Percentiles rank a stretch among this genome's conserved stretches.
phyloP scores from a whole-genome alignment of 495 filamentous ascomycete genomes.

The Lichenothelia convexa region DNA sequence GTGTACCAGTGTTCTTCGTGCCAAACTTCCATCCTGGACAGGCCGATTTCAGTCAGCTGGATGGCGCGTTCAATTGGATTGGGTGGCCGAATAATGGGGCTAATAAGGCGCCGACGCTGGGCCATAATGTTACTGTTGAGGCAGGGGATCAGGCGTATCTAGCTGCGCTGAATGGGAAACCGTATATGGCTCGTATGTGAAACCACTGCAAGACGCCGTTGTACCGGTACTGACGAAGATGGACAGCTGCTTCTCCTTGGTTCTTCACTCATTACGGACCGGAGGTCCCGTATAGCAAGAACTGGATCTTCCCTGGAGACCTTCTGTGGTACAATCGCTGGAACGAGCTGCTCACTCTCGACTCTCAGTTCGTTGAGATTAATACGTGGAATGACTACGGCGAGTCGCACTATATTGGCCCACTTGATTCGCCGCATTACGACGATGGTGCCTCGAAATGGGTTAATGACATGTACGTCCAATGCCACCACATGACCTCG shows the following conservation, averaged over 20 bases:
- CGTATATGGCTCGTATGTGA: background rate
- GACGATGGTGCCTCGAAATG: constrained; percentile 1
- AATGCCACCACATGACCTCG: constrained; percentile 24
- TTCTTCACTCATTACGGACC: constrained; percentile 50
- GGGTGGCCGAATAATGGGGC: background rate
- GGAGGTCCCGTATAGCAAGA: constrained; percentile 38
- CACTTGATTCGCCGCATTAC: constrained; percentile 29
- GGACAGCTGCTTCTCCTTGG: constrained; percentile 42
- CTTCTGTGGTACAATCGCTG: constrained; percentile 59
- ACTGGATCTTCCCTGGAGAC: constrained; percentile 57
- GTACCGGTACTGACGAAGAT: background rate
- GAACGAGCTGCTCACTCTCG: constrained; percentile 43
- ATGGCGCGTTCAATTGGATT: background rate
- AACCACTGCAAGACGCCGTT: background rate
- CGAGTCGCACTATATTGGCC: constrained; percentile 58
- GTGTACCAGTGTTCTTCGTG: background rate
- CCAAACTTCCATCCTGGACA: background rate
- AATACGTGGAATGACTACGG: constrained; percentile 60
- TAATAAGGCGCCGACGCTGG: background rate
- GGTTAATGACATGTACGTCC: background rate
- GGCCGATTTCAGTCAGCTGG: background rate
- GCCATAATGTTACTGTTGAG: background rate
- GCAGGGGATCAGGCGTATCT: background rate
- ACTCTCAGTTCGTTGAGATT: constrained; percentile 44
- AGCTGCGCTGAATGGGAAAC: background rate